phyloP scores from a whole-genome alignment of 2,329 filamentous ascomycete genomes.

The Arthrobotrys sinensis region DNA sequence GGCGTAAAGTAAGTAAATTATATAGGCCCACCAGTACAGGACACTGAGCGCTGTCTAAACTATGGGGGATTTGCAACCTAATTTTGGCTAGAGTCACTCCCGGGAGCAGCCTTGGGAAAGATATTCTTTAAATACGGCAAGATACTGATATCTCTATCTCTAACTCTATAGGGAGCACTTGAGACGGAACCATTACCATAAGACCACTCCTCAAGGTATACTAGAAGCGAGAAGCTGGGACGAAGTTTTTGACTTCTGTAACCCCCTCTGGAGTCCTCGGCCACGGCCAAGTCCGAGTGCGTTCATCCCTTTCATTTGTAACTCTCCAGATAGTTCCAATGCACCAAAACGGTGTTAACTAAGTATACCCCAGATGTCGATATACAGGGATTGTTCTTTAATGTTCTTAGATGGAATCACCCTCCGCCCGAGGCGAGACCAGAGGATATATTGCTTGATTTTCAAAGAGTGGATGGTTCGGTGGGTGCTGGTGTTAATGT shows the following conservation, averaged over 20 bases:
- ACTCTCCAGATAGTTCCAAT: too few species aligned
- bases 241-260: slow-evolving; percentile 35
- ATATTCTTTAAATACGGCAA: too few species aligned
- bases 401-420: slow-evolving; percentile 28
- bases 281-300: slow-evolving; percentile 24
- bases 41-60: too few species aligned
- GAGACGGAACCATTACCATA: slow-evolving; percentile 33
- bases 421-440: neutral
- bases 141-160: neutral
- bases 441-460: neutral
- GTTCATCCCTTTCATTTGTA: too few species aligned
- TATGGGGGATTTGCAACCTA: too few species aligned
- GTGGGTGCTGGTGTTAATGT: neutral
- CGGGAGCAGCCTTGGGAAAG: too few species aligned
- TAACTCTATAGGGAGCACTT: slow-evolving; percentile 27
- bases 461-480: neutral
- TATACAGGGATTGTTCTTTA: slow-evolving; percentile 11
- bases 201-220: slow-evolving; percentile 1
- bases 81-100: too few species aligned
- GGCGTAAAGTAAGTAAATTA: slow-evolving; percentile 40
- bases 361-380: slow-evolving; percentile 17
- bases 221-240: slow-evolving; percentile 29
- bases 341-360: too few species aligned
- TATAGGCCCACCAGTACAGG: too few species aligned
- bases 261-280: slow-evolving; percentile 21